These are phyloP conservation scores for Aspergillus sp. DNA, from an alignment of 2,329 filamentous ascomycete species.

Conservation along the genomic window DNA sequence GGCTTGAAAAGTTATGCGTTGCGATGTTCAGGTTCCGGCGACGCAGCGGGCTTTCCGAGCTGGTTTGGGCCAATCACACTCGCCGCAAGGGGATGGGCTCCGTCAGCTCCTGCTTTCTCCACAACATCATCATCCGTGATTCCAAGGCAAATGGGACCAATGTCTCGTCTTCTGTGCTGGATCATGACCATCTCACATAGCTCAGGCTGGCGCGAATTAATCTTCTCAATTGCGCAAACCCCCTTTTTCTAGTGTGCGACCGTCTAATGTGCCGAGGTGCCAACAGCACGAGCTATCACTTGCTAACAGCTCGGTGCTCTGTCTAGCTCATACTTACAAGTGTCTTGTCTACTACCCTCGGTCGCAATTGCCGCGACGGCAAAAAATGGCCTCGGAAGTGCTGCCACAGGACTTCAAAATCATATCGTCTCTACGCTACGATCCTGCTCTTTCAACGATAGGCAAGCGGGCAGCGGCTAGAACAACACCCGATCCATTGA, in stretches of 20 bases:
- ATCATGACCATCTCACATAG: not conserved
- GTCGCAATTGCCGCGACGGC: not conserved
- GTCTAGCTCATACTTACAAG: not conserved
- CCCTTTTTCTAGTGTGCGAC: not conserved
- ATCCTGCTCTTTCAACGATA: slow-evolving; percentile 55
- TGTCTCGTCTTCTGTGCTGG: not conserved
- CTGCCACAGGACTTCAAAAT: slow-evolving; percentile 54
- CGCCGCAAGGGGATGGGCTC: slow-evolving; percentile 15
- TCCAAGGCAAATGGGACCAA: not conserved
- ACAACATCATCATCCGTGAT: slow-evolving; percentile 11
- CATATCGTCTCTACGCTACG: slow-evolving; percentile 73
- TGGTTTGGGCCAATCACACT: slow-evolving; percentile 36
- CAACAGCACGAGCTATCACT: not conserved
- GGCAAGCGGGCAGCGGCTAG: slow-evolving; percentile 29
- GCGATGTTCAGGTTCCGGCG: slow-evolving; percentile 23
- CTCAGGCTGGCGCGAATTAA: not conserved
- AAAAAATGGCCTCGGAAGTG: slow-evolving; percentile 22
- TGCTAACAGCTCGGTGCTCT: not conserved
- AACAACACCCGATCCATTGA: slow-evolving; percentile 39
- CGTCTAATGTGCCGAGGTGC: not conserved
- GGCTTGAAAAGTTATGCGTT: slow-evolving; percentile 40
- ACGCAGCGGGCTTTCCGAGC: slow-evolving; percentile 24
- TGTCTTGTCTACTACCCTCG: not conserved
- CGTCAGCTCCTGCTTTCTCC: slow-evolving; percentile 20
- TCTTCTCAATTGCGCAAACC: not conserved